These are phyloP conservation scores for Microstegium vimineum DNA, from an alignment of 176 grass and related monocot species.

Conservation along the genomic window DNA sequence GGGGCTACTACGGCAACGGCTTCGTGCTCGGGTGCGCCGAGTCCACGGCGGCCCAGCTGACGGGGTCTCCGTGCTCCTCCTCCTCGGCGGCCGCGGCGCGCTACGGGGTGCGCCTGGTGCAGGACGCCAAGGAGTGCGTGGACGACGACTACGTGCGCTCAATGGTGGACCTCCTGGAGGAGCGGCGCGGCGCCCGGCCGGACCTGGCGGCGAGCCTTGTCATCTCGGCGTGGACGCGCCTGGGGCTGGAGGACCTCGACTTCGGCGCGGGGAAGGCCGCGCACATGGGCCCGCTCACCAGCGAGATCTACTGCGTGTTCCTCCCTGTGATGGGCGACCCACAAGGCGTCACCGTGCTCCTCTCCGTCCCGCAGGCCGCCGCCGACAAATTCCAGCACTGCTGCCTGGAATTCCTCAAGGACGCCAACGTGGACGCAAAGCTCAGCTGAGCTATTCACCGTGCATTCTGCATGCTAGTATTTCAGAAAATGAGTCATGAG, in stretches of 20 bases:
- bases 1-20: conserved; percentile 83
- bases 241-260: conserved; percentile 84
- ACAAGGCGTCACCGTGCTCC: conserved; percentile 56
- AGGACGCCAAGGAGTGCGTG: conserved; percentile 64
- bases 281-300: conserved; percentile 91
- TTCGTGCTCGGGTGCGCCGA: conserved; percentile 92
- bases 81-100: neutral
- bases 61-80: too few species aligned
- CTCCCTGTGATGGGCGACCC: conserved; percentile 59
- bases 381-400: conserved; percentile 53
- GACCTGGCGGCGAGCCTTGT: conserved; percentile 78
- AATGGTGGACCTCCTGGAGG: conserved; percentile 77
- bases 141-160: conserved; percentile 62
- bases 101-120: conserved; percentile 54
- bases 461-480: neutral
- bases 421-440: neutral
- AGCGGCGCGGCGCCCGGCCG: conserved; percentile 42
- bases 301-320: conserved; percentile 96
- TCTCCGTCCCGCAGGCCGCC: conserved; percentile 65
- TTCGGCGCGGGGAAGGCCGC: conserved; percentile 57
- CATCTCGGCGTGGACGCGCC: conserved; percentile 79
- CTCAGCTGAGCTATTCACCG: neutral
- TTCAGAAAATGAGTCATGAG: neutral
- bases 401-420: conserved; percentile 33
- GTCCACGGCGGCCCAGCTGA: conserved; percentile 48